Conservation (phyloP, 2,329 filamentous ascomycete species). For the Thelonectria blattea region DNA sequence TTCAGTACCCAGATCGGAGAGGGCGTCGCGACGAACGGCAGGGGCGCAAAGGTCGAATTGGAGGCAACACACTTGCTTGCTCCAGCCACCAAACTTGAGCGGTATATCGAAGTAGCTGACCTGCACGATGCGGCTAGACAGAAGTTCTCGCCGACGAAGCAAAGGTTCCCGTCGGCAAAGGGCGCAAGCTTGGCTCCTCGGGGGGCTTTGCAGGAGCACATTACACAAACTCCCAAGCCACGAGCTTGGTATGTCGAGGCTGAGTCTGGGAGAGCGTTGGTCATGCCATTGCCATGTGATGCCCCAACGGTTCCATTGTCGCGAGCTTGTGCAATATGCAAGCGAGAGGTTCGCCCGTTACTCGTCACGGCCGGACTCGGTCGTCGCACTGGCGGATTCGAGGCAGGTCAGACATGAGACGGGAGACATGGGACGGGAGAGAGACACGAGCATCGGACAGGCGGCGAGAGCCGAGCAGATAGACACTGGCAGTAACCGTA, state of each 20-base stretch:
- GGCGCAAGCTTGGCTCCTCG: neutral
- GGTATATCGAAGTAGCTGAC: neutral
- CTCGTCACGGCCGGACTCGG: neutral
- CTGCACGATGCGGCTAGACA: neutral
- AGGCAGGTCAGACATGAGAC: constrained; percentile 9
- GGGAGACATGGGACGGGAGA: no score
- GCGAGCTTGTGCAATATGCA: neutral
- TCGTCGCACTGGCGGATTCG: neutral
- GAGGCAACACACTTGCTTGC: neutral
- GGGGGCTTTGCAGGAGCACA: constrained; percentile 8
- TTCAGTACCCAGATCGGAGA: neutral
- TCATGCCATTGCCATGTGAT: constrained; percentile 4
- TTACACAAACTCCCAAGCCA: constrained; percentile 10
- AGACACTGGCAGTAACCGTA: neutral
- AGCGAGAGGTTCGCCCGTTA: neutral
- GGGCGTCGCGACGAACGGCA: neutral
- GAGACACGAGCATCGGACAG: no score
- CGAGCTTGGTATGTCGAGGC: neutral
- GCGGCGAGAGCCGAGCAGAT: neutral
- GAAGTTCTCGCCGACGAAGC: neutral
- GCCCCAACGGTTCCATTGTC: neutral
- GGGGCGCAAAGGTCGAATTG: neutral
- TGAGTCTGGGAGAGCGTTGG: neutral
- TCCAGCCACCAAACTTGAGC: neutral
- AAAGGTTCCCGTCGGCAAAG: no score